A percentile compares a stretch with the other conserved stretches of the same genome.
phyloP scores from a whole-genome alignment of 352 stramenopile genomes.

The Phytophthora kernoviae region DNA sequence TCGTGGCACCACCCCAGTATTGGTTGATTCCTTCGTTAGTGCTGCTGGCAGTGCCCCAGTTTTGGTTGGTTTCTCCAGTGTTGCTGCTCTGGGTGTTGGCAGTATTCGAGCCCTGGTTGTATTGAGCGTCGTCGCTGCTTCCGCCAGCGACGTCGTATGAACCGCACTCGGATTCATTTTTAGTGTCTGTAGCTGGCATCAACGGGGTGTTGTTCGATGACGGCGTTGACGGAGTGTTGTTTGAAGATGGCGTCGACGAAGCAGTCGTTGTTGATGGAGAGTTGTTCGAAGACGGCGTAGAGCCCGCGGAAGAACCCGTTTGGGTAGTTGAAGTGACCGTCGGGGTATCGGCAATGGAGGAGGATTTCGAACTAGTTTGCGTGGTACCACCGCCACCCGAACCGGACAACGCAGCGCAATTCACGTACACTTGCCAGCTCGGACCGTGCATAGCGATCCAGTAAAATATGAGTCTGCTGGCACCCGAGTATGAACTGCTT shows the following conservation, averaged over 20 bases:
- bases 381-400: neutral
- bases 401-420: slow-evolving; percentile 7
- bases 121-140: slow-evolving; percentile 1
- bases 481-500: slow-evolving; percentile 12
- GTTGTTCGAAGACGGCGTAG: neutral
- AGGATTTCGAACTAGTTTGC: no score
- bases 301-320: no score
- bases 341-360: no score
- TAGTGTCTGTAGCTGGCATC: neutral
- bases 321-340: no score
- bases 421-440: slow-evolving; percentile 33
- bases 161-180: slow-evolving; percentile 9
- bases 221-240: slow-evolving; percentile 14
- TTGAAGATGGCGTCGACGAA: slow-evolving; percentile 12
- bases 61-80: no score
- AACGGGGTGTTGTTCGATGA: slow-evolving; percentile 7
- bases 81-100: neutral
- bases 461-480: slow-evolving; percentile 21
- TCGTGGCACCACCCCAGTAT: no score
- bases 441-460: slow-evolving; percentile 31
- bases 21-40: no score
- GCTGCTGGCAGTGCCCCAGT: no score
- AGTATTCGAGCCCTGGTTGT: neutral
- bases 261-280: neutral
- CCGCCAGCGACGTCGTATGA: slow-evolving; percentile 11